Percentiles rank a stretch among this genome's conserved stretches.
These are phyloP conservation scores for Lunasporangiospora selenospora DNA, from an alignment of 192 early-diverging fungal genomes.

Conservation along the genomic window DNA sequence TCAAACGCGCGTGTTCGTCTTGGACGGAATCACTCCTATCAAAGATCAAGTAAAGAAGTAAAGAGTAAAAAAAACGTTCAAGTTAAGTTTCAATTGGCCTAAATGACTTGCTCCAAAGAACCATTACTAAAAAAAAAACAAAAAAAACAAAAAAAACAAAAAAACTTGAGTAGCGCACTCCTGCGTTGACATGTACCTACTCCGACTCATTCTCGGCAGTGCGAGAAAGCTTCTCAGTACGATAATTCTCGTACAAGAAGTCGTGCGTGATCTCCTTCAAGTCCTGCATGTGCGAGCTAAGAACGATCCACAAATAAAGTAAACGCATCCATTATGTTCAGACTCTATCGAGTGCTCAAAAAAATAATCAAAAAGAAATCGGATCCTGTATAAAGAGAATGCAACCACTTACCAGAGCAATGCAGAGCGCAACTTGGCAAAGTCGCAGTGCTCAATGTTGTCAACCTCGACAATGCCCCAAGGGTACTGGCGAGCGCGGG, in stretches of 20 bases:
- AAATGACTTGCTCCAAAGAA: not conserved
- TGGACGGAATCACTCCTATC: constrained; percentile 12
- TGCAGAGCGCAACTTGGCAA: constrained; percentile 90
- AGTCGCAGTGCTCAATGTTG: constrained; percentile 96
- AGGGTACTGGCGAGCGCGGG: constrained; percentile 91
- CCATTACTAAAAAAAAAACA: not conserved
- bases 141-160: not conserved
- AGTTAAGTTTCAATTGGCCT: not conserved
- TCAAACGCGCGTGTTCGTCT: constrained; percentile 50
- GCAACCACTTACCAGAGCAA: constrained; percentile 74
- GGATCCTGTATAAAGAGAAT: too few species aligned
- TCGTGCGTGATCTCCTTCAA: constrained; percentile 97
- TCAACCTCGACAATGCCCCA: constrained; percentile 99
- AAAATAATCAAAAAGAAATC: not conserved
- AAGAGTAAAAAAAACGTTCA: not conserved
- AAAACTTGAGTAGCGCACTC: too few species aligned
- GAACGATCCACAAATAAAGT: too few species aligned
- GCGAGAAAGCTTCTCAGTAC: constrained; percentile 84
- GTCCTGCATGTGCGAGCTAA: constrained; percentile 96
- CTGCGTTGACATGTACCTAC: constrained; percentile 35
- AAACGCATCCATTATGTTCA: not conserved
- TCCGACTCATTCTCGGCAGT: constrained; percentile 38
- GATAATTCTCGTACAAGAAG: constrained; percentile 94
- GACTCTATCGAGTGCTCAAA: not conserved
- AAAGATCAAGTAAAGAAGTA: not conserved